These are phyloP conservation scores for Mycena rebaudengoi DNA, from an alignment of 768 basidiomycete genomes.

Conservation along the genomic window DNA sequence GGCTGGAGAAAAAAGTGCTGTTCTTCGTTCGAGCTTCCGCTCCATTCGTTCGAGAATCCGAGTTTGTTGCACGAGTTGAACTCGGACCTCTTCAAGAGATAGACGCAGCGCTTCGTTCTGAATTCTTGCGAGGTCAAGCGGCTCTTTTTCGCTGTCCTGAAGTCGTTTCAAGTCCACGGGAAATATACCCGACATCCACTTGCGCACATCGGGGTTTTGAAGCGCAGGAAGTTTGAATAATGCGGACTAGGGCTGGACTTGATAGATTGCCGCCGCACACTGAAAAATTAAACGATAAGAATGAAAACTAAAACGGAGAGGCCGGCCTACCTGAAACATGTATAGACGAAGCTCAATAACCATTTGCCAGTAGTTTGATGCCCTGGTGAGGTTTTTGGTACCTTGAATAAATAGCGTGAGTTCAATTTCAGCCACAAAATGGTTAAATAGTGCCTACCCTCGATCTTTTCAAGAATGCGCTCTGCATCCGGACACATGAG, in stretches of 20 bases:
- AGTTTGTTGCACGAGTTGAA: neutral
- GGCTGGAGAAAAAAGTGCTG: neutral
- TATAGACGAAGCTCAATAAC: conserved; percentile 28
- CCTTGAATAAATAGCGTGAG: no score
- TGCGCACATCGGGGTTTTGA: no score
- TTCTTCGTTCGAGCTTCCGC: neutral
- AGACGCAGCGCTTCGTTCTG: neutral
- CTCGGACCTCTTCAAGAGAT: neutral
- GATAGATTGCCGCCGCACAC: no score
- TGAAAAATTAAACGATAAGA: neutral
- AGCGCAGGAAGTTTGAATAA: no score
- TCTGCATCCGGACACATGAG: no score
- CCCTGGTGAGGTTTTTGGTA: conserved; percentile 22
- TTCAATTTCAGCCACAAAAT: no score
- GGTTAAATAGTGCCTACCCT: no score
- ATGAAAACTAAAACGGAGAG: neutral
- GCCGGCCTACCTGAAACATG: conserved; percentile 32
- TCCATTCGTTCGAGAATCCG: neutral
- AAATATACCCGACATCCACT: no score
- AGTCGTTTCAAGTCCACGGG: no score
- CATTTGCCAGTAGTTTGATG: conserved; percentile 33
- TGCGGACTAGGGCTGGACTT: no score
- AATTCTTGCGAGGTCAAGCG: neutral
- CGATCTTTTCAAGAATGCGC: no score
- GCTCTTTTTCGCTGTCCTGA: neutral